Conservation (phyloP, 805 yeast genomes). For the Lachancea thermotolerans region DNA sequence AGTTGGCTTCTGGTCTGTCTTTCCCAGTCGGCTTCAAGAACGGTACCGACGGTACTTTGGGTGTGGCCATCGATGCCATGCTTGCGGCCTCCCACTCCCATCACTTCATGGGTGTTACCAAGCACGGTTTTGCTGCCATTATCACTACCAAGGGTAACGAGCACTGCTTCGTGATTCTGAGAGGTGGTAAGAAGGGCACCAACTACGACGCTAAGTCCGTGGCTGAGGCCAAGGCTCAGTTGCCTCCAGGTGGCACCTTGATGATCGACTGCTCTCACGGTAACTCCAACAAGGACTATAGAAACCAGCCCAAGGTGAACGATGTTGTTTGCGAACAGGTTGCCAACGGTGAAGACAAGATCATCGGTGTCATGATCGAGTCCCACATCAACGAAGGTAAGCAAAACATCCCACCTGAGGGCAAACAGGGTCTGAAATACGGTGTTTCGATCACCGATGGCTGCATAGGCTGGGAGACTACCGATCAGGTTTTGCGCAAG, state of each 20-base stretch:
- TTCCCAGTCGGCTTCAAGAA: conserved; percentile 98
- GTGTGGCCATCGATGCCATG: conserved; percentile 91
- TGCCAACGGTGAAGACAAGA: conserved; percentile 66
- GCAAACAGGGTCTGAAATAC: conserved; percentile 58
- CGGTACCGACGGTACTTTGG: conserved; percentile 93
- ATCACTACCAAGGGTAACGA: conserved; percentile 94
- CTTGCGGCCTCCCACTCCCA: conserved; percentile 87
- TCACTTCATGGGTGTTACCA: conserved; percentile 95
- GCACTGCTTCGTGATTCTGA: conserved; percentile 85
- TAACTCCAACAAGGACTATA: conserved; percentile 88
- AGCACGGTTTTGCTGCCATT: conserved; percentile 94
- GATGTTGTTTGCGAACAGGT: conserved; percentile 76
- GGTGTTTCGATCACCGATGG: conserved; percentile 98
- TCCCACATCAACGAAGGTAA: conserved; percentile 86
- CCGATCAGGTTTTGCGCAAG: conserved; percentile 70
- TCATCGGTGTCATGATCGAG: conserved; percentile 95
- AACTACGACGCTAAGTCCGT: conserved; percentile 84
- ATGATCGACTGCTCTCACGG: conserved; percentile 99
- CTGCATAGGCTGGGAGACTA: conserved; percentile 88
- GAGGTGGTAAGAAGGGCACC: conserved; percentile 94
- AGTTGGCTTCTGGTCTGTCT: conserved; percentile 93
- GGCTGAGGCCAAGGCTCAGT: conserved; percentile 60
- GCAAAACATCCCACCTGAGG: conserved; percentile 68
- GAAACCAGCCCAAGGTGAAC: conserved; percentile 93
- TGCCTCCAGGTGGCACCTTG: conserved; percentile 42